Evolutionary conservation across 352 stramenopile species (phyloP).

Genomic region (Plasmopara viticola): DNA sequence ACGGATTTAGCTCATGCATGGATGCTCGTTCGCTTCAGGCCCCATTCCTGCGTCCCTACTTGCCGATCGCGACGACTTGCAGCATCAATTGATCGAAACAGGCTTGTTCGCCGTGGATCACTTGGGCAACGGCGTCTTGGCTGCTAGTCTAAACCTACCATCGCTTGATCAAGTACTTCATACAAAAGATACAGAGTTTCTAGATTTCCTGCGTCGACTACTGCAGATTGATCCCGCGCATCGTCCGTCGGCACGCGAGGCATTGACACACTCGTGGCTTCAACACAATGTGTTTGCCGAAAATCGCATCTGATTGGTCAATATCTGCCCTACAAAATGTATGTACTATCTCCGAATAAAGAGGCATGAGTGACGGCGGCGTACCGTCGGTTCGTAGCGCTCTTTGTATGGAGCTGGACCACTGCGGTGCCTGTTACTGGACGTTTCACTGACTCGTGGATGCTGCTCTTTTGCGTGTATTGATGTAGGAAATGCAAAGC

Average conservation of each 20-base stretch:
- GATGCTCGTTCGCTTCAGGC: slow-evolving; percentile 18
- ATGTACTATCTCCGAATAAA: slow-evolving; percentile 8
- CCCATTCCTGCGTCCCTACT: slow-evolving; percentile 63
- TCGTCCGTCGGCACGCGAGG: slow-evolving; percentile 46
- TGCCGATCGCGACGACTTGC: slow-evolving; percentile 36
- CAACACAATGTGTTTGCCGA: slow-evolving; percentile 53
- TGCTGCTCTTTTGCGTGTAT: slow-evolving; percentile 7
- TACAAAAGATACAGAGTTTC: slow-evolving; percentile 50
- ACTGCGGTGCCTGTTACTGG: too few species aligned
- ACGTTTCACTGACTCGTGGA: not conserved
- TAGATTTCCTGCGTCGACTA: slow-evolving; percentile 61
- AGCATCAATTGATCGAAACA: slow-evolving; percentile 53
- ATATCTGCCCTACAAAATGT: slow-evolving; percentile 7
- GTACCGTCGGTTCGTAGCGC: not conserved
- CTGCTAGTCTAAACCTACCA: slow-evolving; percentile 27
- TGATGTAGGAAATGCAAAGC: slow-evolving; percentile 30
- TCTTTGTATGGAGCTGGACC: not conserved
- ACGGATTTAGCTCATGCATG: not conserved
- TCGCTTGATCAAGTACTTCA: slow-evolving; percentile 50
- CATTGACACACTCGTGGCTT: slow-evolving; percentile 62
- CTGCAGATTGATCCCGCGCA: slow-evolving; percentile 57
- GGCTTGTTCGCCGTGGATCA: slow-evolving; percentile 47
- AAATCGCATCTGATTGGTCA: slow-evolving; percentile 28
- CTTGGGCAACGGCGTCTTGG: slow-evolving; percentile 43
- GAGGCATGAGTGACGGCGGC: slow-evolving; percentile 10